Evolutionary conservation across 2,329 filamentous ascomycete genomes (phyloP), one percentile per base, ranked within the genome.

Genomic region (Aspergillus fumigatiaffinis): DNA sequence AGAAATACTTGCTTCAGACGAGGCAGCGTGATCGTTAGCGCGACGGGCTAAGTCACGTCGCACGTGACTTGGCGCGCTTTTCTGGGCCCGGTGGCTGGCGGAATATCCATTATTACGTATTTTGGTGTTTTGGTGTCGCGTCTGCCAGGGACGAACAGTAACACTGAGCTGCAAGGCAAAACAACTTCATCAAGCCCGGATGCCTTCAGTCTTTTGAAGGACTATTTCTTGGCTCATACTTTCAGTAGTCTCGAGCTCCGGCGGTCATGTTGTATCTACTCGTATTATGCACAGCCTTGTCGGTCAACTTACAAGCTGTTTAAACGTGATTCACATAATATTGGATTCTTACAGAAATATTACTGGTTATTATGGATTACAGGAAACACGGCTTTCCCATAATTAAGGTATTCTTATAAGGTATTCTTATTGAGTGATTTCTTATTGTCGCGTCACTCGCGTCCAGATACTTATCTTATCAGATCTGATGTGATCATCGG

Each of bases 31-130:
- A 70, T 68, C 65, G 60, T 54, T 73, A 73, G 72, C 72, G 72
- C 70, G 72, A 70, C 69, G 67, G 62, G 65, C 68, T 68, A 68
- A 68, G 70, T 73, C 72, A 69, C 72, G 71, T 63, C 60, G 59
- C 72, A 75, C 73, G 71, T 75, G 72, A 73, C 55, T 58, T 68
- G 59, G 62, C 71, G 72, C 66, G 69, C 62, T 44, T 56, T 51
- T 47, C n/a, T 50, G 44, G 23, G 32, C 53, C 61, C 54, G 63
- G 56, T 63, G 58, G 61, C 58, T 63, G 60, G 60, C 52, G 42
- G 54, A 54, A 59, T 41, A 25, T 14, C 44, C 21, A 26, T 47
- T 23, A 47, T 47, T 47, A 25, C 44, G 21, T 47, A 47, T 47
- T 12, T 26, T 47, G 1, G 21, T 47, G 20, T 47, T 47, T 47